These are phyloP conservation scores for Boletus semigastroideus DNA, from an alignment of 1,284 basidiomycete genomes.

Conservation along the genomic window DNA sequence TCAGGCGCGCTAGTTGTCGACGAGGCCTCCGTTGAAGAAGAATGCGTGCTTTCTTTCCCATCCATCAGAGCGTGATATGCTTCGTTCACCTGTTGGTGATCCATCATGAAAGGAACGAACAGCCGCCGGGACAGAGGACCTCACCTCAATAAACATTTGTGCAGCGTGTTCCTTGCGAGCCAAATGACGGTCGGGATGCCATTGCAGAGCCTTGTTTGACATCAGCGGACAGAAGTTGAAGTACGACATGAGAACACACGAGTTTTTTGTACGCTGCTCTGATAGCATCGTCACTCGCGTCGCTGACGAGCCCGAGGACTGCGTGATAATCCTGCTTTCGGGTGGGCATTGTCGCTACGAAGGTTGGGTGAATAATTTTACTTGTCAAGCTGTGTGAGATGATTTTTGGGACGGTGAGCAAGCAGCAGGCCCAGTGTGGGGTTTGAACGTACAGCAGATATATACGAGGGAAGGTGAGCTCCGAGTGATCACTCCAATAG, in stretches of 20 bases:
- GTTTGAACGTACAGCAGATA: constrained; percentile 21
- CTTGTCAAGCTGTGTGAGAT: constrained; percentile 10
- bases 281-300: constrained; percentile 34
- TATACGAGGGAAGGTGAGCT: constrained; percentile 29
- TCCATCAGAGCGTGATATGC: constrained; percentile 64
- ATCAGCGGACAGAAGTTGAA: constrained; percentile 6
- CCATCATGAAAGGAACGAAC: constrained; percentile 22
- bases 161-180: constrained; percentile 36
- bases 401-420: constrained; percentile 7
- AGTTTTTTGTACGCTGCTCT: constrained; percentile 36
- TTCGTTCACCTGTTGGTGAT: constrained; percentile 25
- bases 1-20: constrained; percentile 22
- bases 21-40: constrained; percentile 27
- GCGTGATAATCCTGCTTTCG: constrained; percentile 24
- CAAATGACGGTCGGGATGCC: constrained; percentile 55
- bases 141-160: constrained; percentile 34
- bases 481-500: constrained; percentile 23
- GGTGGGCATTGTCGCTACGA: constrained; percentile 30
- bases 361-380: constrained; percentile 5
- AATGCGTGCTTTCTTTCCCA: constrained; percentile 64
- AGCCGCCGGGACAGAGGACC: neutral
- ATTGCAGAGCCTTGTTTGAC: constrained; percentile 31
- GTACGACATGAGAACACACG: constrained; percentile 17
- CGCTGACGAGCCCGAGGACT: constrained; percentile 30
- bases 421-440: constrained; percentile 5